Evolutionary conservation across 106 monocot species (phyloP).

Genomic region (Narthecium ossifragum): DNA sequence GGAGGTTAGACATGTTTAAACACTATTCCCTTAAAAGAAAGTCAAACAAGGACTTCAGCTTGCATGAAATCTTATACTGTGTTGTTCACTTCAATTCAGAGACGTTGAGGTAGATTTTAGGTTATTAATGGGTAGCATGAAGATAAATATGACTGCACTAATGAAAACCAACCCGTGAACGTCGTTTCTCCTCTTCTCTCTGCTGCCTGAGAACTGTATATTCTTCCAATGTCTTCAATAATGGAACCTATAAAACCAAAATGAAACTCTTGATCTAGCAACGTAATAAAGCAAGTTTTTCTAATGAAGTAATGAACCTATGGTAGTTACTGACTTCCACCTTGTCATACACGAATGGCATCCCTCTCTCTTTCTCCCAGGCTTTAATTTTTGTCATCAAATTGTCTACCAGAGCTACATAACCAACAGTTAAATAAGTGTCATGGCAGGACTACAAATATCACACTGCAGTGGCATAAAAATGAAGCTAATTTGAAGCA

Average conservation of each 20-base stretch:
- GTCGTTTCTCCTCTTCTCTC: slow-evolving; percentile 79
- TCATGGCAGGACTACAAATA: too few relatives aligned
- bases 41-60: too few relatives aligned
- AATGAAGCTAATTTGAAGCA: too few relatives aligned
- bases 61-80: too few relatives aligned
- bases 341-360: slow-evolving; percentile 69
- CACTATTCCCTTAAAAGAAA: too few relatives aligned
- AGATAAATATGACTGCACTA: too few relatives aligned
- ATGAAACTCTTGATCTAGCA: neutral
- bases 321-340: slow-evolving; percentile 5
- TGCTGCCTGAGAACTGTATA: slow-evolving; percentile 44
- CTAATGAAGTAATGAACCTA: neutral
- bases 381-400: slow-evolving; percentile 56
- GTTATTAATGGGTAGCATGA: too few relatives aligned
- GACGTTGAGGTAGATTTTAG: too few relatives aligned
- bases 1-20: too few relatives aligned
- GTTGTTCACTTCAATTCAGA: too few relatives aligned
- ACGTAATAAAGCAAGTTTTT: neutral
- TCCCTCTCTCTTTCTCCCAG: slow-evolving; percentile 79
- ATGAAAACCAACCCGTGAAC: slow-evolving; percentile 48
- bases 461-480: too few relatives aligned
- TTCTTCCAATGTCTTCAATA: slow-evolving; percentile 56
- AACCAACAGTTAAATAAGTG: too few relatives aligned
- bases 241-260: slow-evolving; percentile 24
- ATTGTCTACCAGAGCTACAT: slow-evolving; percentile 64